Base-by-base conservation (phyloP, 2,329 filamentous ascomycete genomes). In the Setomelanomma holmii region DNA sequence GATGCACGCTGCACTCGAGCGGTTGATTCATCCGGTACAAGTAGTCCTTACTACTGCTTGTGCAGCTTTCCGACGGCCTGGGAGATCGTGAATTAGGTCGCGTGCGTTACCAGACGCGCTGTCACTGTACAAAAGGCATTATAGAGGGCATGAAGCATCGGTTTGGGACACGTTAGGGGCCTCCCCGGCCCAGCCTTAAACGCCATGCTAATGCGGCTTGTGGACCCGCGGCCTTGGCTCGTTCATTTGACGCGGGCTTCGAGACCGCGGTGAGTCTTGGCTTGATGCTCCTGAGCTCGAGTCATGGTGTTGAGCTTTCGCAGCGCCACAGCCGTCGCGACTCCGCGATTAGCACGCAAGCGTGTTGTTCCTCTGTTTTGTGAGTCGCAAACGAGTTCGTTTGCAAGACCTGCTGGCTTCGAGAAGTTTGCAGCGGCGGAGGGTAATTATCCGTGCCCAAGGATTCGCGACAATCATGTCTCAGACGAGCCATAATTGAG, bases 401-500 rank as follows among this genome's bases (percentile, higher is more conserved):
- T n/a, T n/a, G n/a, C n/a, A n/a, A n/a, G n/a, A n/a, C n/a, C n/a
- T n/a, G n/a, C n/a, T n/a, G n/a, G n/a, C n/a, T n/a, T n/a, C n/a
- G n/a, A n/a, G n/a, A n/a, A n/a, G n/a, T n/a, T n/a, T n/a, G n/a
- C n/a, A n/a, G n/a, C n/a, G n/a, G n/a, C n/a, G n/a, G n/a, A n/a
- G n/a, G n/a, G n/a, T 40, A 21, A 27, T 11, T 23, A 20, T 45
- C 11, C 51, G 44, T 39, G 47, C 24, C 45, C n/a, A 19, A 33
- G 34, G n/a, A 11, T 47, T 27, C 3, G 7, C 23, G 16, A 27
- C 16, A 35, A 30, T 30, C 27, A 30, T 39, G 20, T 42, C 49
- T 56, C 49, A 39, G 48, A 48, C 22, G 11, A 33, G 14, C 45
- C 55, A 45, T 21, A 35, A 47, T n/a, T 39, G 30, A 34, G 50